Evolutionary conservation across 1,284 basidiomycete species (phyloP).

Genomic region (Caloboletus inedulis): DNA sequence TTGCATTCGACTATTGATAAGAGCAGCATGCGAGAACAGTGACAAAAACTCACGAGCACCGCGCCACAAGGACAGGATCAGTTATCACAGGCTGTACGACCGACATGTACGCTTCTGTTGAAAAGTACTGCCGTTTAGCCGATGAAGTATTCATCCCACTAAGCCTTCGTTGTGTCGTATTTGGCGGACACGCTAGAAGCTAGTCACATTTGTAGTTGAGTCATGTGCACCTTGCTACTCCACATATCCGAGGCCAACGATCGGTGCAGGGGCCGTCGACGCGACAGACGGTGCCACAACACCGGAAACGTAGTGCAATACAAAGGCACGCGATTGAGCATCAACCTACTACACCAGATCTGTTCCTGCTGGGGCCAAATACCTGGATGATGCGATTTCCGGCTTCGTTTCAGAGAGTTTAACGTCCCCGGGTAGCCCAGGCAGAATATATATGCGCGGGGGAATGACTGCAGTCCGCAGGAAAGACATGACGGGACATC

Average conservation of each 20-base stretch:
- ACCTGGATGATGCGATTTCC: background rate
- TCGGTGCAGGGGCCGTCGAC: background rate
- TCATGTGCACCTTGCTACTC: no score
- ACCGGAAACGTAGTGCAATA: background rate
- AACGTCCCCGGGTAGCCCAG: background rate
- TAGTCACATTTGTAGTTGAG: no score
- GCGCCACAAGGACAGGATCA: slow-evolving; percentile 9
- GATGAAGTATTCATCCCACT: no score
- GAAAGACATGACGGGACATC: slow-evolving; percentile 14
- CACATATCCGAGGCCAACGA: background rate
- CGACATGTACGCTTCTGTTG: slow-evolving; percentile 13
- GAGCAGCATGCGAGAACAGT: background rate
- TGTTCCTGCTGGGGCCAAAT: background rate
- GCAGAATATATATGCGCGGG: background rate
- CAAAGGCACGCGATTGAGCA: background rate
- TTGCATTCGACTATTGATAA: background rate
- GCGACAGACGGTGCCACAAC: background rate
- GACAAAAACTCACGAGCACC: slow-evolving; percentile 16
- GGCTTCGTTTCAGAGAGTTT: background rate
- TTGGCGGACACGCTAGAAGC: no score
- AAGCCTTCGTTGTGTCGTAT: no score
- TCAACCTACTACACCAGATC: background rate
- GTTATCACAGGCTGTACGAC: slow-evolving; percentile 9
- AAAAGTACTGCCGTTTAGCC: slow-evolving; percentile 17
- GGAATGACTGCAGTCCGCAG: slow-evolving; percentile 2